phyloP scores from a whole-genome alignment of 495 filamentous ascomycete genomes.

The Hypoxylon perforatum region DNA sequence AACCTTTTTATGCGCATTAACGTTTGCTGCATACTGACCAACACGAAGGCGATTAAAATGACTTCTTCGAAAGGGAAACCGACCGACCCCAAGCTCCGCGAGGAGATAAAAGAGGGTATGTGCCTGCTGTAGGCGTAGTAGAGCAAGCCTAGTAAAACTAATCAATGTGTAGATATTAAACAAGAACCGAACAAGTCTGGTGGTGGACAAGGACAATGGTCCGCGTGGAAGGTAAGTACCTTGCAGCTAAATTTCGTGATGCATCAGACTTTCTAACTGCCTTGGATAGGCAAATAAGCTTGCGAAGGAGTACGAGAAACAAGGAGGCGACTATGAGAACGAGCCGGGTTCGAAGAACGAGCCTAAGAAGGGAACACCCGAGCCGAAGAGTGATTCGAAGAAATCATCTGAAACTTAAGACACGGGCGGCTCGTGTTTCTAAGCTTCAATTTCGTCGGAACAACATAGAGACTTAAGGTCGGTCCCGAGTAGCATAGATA shows the following conservation, averaged over 20 bases:
- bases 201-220: slow-evolving; percentile 64
- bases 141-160: slow-evolving; percentile 1
- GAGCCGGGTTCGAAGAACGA: slow-evolving; percentile 63
- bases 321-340: slow-evolving; percentile 64
- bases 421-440: too few species aligned
- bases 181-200: slow-evolving; percentile 66
- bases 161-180: slow-evolving; percentile 52
- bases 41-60: slow-evolving; percentile 40
- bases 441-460: too few species aligned
- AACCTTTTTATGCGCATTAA: background rate
- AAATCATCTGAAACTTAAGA: background rate
- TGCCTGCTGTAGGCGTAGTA: background rate
- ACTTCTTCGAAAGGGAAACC: slow-evolving; percentile 63
- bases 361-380: slow-evolving; percentile 59
- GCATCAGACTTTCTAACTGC: slow-evolving; percentile 8
- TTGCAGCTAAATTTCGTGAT: background rate
- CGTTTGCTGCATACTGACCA: background rate
- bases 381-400: slow-evolving; percentile 54
- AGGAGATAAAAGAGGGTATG: slow-evolving; percentile 60
- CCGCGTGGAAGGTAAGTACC: slow-evolving; percentile 64
- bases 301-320: slow-evolving; percentile 65
- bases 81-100: slow-evolving; percentile 63
- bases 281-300: slow-evolving; percentile 57
- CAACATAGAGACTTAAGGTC: too few species aligned
- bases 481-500: too few species aligned